Conservation (phyloP, 805 yeast genomes). For the Saccharomycopsis capsularis region DNA sequence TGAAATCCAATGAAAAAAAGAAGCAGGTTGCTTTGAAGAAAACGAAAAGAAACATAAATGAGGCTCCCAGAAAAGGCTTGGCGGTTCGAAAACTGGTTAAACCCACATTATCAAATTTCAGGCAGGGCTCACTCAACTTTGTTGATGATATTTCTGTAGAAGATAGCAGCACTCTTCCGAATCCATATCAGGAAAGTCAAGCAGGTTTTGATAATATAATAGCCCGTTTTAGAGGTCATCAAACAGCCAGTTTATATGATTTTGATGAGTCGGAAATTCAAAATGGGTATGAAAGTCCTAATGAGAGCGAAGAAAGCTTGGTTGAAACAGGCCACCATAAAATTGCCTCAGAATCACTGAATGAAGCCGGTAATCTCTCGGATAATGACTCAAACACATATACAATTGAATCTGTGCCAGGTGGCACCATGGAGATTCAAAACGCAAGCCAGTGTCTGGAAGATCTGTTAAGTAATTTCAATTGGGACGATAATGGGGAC, state of each 20-base stretch:
- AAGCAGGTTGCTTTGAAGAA: background rate
- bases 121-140: background rate
- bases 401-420: background rate
- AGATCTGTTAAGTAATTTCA: background rate
- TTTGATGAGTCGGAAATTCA: background rate
- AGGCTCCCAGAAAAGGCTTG: constrained; percentile 12
- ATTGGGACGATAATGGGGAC: background rate
- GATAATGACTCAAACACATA: background rate
- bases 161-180: background rate
- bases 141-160: background rate
- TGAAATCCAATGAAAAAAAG: constrained; percentile 1
- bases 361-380: background rate
- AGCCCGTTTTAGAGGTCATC: background rate
- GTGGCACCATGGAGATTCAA: constrained; percentile 2
- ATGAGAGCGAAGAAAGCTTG: background rate
- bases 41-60: background rate
- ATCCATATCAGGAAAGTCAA: background rate
- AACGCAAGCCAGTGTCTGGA: background rate
- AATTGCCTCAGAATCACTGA: background rate
- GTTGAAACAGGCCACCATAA: background rate
- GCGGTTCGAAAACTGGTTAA: constrained; percentile 10
- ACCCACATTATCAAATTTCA: background rate
- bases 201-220: background rate
- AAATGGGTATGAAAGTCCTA: background rate
- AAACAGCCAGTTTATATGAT: background rate